Base-by-base conservation (phyloP, 1,284 basidiomycete genomes). In the Fistulinella cinereoalba region DNA sequence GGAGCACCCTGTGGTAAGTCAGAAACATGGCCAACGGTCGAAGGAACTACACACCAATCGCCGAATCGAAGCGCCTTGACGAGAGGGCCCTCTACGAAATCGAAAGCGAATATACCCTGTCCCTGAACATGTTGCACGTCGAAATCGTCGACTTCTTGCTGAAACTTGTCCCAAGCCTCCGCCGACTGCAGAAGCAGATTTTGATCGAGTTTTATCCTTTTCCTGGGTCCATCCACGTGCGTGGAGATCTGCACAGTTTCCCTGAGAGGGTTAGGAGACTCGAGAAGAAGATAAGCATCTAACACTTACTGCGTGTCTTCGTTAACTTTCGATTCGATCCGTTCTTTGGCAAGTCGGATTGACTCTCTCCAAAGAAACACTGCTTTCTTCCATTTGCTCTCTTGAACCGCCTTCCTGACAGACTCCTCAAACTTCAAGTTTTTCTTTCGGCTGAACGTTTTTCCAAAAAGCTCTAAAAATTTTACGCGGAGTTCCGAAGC, bases 51-150 rank as follows among this genome's bases (percentile, higher is more conserved):
- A 54, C 56, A 93, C 97, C 97, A 99, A 64, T 96, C 84, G 8
- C 97, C 97, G 32, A 80, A 77, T 36, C 87, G 80, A 49, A 99
- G 69, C 0, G 97, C 97, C 58, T 88, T 90, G n/a, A 98, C 85
- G 12, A 99, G 72, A 9, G 97, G 96, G 0, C 97, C 97, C 64
- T 99, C 97, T 3, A 98, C 85, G 58, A 98, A 99, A 6, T 85
- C 85, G 62, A 99, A 99, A 0, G 92, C 88, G 60, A 95, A 89
- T 63, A 89, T 94, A 43, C 87, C 84, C 62, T 88, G 86, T 50
- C 85, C 85, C 54, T 85, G 83, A 23, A 92, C 83, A 65, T 95
- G 87, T 58, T 93, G 88, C 2, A 87, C 73, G 55, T 95, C 88
- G 59, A 99, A 99, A 29, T 87, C 81, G 32, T 80, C 74, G 3